Conservation (phyloP, 1,284 basidiomycete species). For the Moesziomyces sp. region DNA sequence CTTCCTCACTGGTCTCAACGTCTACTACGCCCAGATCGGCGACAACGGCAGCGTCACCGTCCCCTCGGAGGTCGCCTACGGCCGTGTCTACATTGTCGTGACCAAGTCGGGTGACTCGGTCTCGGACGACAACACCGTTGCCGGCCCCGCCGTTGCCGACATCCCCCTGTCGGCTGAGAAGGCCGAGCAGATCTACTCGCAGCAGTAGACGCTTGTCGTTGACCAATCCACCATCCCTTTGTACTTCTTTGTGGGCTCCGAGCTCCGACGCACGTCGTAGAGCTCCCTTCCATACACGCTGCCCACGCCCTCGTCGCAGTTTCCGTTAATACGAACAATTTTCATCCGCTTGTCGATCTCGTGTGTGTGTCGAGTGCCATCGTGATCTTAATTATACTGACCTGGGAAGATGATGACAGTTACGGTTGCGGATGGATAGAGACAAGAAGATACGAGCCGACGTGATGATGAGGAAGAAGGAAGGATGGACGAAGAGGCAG, state of each 20-base stretch:
- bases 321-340: slow-evolving; percentile 1
- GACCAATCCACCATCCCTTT: not conserved
- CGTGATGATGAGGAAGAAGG: too few relatives aligned
- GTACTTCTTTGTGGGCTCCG: not conserved
- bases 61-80: slow-evolving; percentile 67
- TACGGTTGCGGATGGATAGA: too few relatives aligned
- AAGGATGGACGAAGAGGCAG: too few relatives aligned
- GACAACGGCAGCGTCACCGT: slow-evolving; percentile 66
- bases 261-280: not conserved
- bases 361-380: not conserved
- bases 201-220: not conserved
- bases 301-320: not conserved
- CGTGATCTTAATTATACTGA: not conserved
- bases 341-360: not conserved
- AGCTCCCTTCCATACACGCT: not conserved
- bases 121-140: slow-evolving; percentile 70
- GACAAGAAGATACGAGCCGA: too few relatives aligned
- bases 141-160: slow-evolving; percentile 71
- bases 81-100: slow-evolving; percentile 69
- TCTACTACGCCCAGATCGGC: slow-evolving; percentile 56
- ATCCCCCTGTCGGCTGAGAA: slow-evolving; percentile 46
- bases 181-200: slow-evolving; percentile 36
- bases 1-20: slow-evolving; percentile 69
- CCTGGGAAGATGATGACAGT: too few relatives aligned
- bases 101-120: slow-evolving; percentile 65